Evolutionary conservation across 768 basidiomycete genomes (phyloP), one percentile per base, ranked within the genome.

Genomic region (Crepidotus variabilis): DNA sequence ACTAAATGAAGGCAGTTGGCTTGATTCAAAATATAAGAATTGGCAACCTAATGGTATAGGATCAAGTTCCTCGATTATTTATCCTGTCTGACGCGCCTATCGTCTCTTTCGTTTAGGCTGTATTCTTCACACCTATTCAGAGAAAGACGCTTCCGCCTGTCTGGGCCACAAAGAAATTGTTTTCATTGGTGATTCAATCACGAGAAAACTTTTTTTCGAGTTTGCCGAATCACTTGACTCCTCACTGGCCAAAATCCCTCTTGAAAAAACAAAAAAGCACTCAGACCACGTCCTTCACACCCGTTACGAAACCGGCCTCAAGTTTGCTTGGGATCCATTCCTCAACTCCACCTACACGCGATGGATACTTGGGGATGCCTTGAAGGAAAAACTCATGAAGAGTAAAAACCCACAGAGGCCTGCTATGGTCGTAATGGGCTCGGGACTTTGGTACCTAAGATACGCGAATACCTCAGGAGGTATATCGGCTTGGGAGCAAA

Each of bases 371-470:
- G 47, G 28, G 24, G 55, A 39, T 21, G 39, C 35, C 24, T 35
- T 43, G 8, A 59, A 54, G 4, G 49, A 51, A n/a, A 39, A 57
- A 20, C 35, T 18, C 35, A 61, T n/a, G 13, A 20, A 28, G 32
- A 50, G 20, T 14, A 32, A 48, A 16, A 32, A 36, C 21, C 18
- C 45, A 7, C 22, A 43, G 46, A 49, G 11, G n/a, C 71, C 90
- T 0, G 83, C 87, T 0, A 71, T 97, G 47, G 78, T 94, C 24
- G 87, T 95, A 9, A 68, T 97, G 14, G 94, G 94, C 9, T 86
- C 89, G 13, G 94, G 94, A 0, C 74, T 96, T 35, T 95, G 94
- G 94, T 92, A 92, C 68, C 80, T 97, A 46, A 85, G 91, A 21
- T 86, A 94, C 68, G 75, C 85, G 0, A 74, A 82, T 34, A 61